phyloP scores from a whole-genome alignment of 1,284 basidiomycete genomes.

The Tylopilus orsonianus region DNA sequence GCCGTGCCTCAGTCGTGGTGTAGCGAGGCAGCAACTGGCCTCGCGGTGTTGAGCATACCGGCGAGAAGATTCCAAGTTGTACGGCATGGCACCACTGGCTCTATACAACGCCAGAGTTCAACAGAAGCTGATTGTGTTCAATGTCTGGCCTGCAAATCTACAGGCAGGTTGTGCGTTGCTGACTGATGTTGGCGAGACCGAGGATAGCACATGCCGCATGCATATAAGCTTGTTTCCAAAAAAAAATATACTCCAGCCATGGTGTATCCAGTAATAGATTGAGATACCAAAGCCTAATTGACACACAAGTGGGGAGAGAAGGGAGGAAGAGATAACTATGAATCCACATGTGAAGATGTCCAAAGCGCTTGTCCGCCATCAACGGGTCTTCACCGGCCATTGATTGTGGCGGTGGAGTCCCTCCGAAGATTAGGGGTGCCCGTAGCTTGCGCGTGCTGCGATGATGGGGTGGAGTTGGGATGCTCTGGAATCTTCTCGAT shows the following conservation, averaged over 20 bases:
- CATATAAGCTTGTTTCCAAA: slow-evolving; percentile 8
- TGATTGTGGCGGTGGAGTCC: slow-evolving; percentile 62
- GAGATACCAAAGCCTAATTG: slow-evolving; percentile 21
- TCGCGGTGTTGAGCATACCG: slow-evolving; percentile 1
- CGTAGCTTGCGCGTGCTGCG: slow-evolving; percentile 34
- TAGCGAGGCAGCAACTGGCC: neutral
- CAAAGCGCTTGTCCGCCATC: slow-evolving; percentile 7
- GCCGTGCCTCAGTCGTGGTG: too few species aligned
- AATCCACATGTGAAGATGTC: slow-evolving; percentile 11
- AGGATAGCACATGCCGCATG: slow-evolving; percentile 15
- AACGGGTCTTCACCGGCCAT: slow-evolving; percentile 40
- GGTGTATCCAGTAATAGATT: slow-evolving; percentile 29
- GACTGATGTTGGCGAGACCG: neutral
- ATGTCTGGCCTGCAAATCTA: neutral
- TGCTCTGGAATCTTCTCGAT: slow-evolving; percentile 88
- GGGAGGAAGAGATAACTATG: slow-evolving; percentile 9
- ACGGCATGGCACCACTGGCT: slow-evolving; percentile 4
- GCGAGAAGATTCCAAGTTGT: slow-evolving; percentile 1
- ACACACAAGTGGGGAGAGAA: slow-evolving; percentile 12
- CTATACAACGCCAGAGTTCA: slow-evolving; percentile 6
- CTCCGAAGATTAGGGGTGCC: slow-evolving; percentile 44
- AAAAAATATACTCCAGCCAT: slow-evolving; percentile 13
- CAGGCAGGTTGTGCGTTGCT: too few species aligned
- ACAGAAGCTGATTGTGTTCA: slow-evolving; percentile 15
- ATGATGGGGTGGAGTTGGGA: slow-evolving; percentile 64